Base-by-base conservation (phyloP, 2,329 filamentous ascomycete species). In the Sporothrix phasma region DNA sequence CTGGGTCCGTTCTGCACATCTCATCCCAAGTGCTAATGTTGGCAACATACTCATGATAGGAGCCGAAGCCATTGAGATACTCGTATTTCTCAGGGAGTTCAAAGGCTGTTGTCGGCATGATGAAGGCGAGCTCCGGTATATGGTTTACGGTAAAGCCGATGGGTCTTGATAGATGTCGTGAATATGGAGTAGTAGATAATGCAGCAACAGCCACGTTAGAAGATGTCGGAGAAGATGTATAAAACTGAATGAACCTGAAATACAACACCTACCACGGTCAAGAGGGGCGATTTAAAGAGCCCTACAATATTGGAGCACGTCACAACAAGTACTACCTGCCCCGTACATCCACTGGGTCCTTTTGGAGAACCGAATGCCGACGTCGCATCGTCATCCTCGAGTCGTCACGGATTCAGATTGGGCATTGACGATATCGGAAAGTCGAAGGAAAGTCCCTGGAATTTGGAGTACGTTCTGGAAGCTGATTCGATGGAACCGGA, bases 11-110 rank as follows among this genome's bases (percentile, higher is more conserved):
- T n/a, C n/a, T n/a, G n/a, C n/a, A n/a, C n/a, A n/a, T n/a, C n/a
- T n/a, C n/a, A n/a, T n/a, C n/a, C n/a, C n/a, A n/a, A n/a, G n/a
- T n/a, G n/a, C n/a, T n/a, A n/a, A n/a, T n/a, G n/a, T n/a, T n/a
- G 15, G 22, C 7, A 15, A 43, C 84, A 70, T 76, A 92, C 88
- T 93, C 88, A 74, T 91, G 84, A 73, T 92, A 87, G 58, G 81
- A 85, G 74, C 83, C 82, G 78, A 94, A 92, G 73, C 90, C 90
- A 77, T 86, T 89, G 71, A 87, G 87, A 75, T 94, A 93, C 64
- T 78, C 80, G 78, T 94, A 94, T 70, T 80, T 82, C 69, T 84
- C 81, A 65, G 75, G 71, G 15, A 78, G 72, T 34, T 74, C 73
- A 65, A 84, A 84, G 0, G 74, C 68, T 3, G 81, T 83, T 65